Conservation (phyloP, 331 rosid species). For the Telfairia occidentalis region DNA sequence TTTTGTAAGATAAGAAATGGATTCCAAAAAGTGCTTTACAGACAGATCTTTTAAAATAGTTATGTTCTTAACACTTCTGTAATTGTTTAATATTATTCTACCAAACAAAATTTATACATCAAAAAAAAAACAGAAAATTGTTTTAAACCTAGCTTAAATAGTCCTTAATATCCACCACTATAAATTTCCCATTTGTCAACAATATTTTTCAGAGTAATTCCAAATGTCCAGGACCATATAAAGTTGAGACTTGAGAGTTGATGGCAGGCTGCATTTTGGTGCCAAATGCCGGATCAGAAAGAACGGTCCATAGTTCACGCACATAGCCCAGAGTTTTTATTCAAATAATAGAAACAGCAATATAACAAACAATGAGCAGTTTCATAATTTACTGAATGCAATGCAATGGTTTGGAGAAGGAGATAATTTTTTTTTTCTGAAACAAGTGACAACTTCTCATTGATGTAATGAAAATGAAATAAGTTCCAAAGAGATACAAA, state of each 20-base stretch:
- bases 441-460: no score
- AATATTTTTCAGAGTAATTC: background rate
- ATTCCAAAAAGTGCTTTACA: background rate
- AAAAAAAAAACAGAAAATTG: background rate
- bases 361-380: background rate
- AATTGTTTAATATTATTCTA: background rate
- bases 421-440: no score
- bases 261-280: background rate
- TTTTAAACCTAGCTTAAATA: background rate
- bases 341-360: background rate
- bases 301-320: background rate
- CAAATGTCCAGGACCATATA: background rate
- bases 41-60: background rate
- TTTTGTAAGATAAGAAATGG: no score
- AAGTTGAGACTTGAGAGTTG: background rate
- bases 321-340: background rate
- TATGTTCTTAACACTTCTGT: background rate
- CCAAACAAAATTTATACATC: background rate
- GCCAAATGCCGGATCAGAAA: background rate
- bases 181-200: background rate
- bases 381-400: background rate
- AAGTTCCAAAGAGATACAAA: no score
- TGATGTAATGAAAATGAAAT: no score
- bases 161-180: background rate
- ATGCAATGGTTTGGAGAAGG: background rate